Conservation (phyloP, 2,329 filamentous ascomycete species). For the Cladosporium sp. region DNA sequence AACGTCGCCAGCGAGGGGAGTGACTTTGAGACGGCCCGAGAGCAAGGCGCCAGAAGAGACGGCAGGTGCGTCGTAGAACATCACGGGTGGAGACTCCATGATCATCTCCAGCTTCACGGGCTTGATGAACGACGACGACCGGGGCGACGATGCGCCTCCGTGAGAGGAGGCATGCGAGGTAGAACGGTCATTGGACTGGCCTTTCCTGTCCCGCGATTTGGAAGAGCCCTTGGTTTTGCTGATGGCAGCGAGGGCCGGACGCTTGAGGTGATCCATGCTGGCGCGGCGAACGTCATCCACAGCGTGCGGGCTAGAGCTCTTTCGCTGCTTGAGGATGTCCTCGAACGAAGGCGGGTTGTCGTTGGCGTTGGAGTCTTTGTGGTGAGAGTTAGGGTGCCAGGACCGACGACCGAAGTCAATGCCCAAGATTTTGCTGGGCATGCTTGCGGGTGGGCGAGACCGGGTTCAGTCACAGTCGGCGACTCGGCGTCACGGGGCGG, state of each 20-base stretch:
- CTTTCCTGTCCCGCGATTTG: constrained; percentile 10
- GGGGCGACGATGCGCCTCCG: constrained; percentile 16
- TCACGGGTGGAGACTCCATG: constrained; percentile 80
- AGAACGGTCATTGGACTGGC: constrained; percentile 23
- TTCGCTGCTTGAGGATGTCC: constrained; percentile 12
- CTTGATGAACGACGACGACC: constrained; percentile 19
- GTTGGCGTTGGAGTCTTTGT: constrained; percentile 11
- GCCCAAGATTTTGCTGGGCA: constrained; percentile 30
- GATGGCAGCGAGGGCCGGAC: constrained; percentile 19
- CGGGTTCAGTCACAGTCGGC: neutral
- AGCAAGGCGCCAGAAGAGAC: constrained; percentile 78
- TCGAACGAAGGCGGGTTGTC: constrained; percentile 10
- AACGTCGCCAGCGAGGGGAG: constrained; percentile 60
- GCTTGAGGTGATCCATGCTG: constrained; percentile 33
- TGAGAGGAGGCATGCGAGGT: constrained; percentile 16
- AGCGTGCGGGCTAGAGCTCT: constrained; percentile 14
- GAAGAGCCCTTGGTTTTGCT: constrained; percentile 6
- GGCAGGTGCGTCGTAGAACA: constrained; percentile 71
- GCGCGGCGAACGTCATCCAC: constrained; percentile 16
- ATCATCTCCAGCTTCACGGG: constrained; percentile 51
- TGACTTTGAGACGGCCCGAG: constrained; percentile 72
- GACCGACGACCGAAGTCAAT: constrained; percentile 22
- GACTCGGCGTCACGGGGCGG: neutral
- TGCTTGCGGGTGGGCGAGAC: constrained; percentile 14
- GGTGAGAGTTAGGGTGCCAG: constrained; percentile 5